Percentiles rank a stretch among this genome's conserved stretches.
These are phyloP conservation scores for Pyrus betulifolia DNA, from an alignment of 306 rosid genomes.

Conservation along the genomic window DNA sequence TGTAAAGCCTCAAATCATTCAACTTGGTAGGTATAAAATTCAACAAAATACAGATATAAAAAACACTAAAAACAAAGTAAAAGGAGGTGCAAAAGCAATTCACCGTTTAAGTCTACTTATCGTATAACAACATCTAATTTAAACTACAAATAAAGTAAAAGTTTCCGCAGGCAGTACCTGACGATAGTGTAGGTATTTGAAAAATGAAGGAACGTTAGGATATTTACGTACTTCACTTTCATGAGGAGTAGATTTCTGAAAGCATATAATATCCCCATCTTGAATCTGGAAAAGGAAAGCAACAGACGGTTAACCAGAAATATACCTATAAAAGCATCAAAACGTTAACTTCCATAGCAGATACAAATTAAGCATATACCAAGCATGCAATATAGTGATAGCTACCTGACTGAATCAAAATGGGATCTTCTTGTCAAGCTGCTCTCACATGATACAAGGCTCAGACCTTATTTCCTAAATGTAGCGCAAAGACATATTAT, in stretches of 20 bases:
- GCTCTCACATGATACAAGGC: conserved; percentile 75
- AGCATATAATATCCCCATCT: conserved; percentile 91
- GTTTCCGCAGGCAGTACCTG: conserved; percentile 36
- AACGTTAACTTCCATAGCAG: background rate
- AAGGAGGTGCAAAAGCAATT: too few species aligned
- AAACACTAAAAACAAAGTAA: too few species aligned
- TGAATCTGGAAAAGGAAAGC: conserved; percentile 52
- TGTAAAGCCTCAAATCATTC: background rate
- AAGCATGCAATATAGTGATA: background rate
- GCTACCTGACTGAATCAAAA: conserved; percentile 66
- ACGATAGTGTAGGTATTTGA: conserved; percentile 87
- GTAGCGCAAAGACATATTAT: background rate
- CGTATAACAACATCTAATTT: too few species aligned
- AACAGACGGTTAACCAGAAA: background rate
- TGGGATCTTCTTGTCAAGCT: conserved; percentile 44
- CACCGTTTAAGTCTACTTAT: too few species aligned
- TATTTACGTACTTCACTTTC: conserved; percentile 40
- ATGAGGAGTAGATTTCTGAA: conserved; percentile 49
- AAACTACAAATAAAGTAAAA: too few species aligned
- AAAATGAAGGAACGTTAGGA: conserved; percentile 71
- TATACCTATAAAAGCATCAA: background rate
- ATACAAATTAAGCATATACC: background rate
- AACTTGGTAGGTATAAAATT: background rate
- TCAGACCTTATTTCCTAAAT: conserved; percentile 77
- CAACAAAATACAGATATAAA: background rate